Percentiles rank a stretch among this genome's conserved stretches.
Conservation (phyloP, 2,329 filamentous ascomycete genomes). For the Colletotrichum lentis region DNA sequence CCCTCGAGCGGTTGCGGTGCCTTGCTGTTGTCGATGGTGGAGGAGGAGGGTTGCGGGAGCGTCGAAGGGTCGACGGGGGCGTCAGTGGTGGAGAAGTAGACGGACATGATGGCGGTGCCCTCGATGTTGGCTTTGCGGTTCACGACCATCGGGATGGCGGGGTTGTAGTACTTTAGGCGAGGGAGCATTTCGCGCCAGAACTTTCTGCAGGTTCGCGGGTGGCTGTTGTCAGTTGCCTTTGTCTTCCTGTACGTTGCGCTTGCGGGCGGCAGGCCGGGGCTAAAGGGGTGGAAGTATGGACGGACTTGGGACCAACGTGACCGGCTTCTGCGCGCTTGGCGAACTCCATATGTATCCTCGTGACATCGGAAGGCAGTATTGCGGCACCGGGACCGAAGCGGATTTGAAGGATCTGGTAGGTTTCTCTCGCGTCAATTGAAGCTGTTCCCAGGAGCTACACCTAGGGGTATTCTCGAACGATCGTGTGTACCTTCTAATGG, state of each 20-base stretch:
- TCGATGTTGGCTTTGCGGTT: constrained; percentile 69
- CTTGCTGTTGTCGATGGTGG: constrained; percentile 56
- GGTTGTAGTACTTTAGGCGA: constrained; percentile 94
- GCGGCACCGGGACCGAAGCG: constrained; percentile 85
- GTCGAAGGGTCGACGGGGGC: constrained; percentile 44
- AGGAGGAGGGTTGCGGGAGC: constrained; percentile 56
- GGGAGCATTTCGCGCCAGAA: constrained; percentile 89
- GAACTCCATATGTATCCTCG: constrained; percentile 79
- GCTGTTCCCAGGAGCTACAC: constrained; percentile 1
- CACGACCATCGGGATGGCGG: constrained; percentile 81
- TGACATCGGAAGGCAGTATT: constrained; percentile 78
- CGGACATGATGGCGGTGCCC: constrained; percentile 67
- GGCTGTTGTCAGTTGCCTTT: constrained; percentile 37
- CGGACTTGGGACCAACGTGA: constrained; percentile 77
- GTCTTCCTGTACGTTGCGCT: constrained; percentile 42
- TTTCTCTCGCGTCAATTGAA: constrained; percentile 42
- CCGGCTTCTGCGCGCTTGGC: constrained; percentile 68
- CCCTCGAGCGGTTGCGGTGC: constrained; percentile 56
- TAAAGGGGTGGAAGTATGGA: constrained; percentile 12
- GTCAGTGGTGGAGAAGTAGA: constrained; percentile 64
- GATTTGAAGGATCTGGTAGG: constrained; percentile 73
- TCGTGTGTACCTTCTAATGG: constrained; percentile 37
- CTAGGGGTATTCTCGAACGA: constrained; percentile 10
- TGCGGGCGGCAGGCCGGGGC: constrained; percentile 39
- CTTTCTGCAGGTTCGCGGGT: constrained; percentile 63